Percentiles rank a stretch among this genome's conserved stretches.
These are phyloP conservation scores for Cordyceps tenuipes DNA, from an alignment of 2,329 filamentous ascomycete species.

Conservation along the genomic window DNA sequence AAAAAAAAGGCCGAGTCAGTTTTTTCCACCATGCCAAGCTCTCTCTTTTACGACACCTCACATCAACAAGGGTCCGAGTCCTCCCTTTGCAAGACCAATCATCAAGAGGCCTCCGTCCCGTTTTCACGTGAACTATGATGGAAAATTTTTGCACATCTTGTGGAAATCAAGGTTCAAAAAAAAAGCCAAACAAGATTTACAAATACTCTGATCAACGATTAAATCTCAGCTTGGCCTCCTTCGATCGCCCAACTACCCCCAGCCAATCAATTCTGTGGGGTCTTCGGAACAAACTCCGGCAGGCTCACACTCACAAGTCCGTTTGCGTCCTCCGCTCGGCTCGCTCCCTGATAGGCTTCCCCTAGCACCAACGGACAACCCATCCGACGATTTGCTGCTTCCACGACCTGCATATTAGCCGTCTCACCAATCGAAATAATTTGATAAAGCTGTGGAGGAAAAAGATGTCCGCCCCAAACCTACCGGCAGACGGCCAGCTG, in stretches of 20 bases:
- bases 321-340: not conserved
- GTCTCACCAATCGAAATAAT: not conserved
- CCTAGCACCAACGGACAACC: not conserved
- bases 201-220: no score
- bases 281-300: not conserved
- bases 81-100: no score
- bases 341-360: slow-evolving; percentile 1
- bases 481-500: not conserved
- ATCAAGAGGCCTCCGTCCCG: no score
- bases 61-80: no score
- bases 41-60: no score
- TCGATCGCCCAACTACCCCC: slow-evolving; percentile 9
- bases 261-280: slow-evolving; percentile 25
- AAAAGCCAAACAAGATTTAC: no score
- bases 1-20: no score
- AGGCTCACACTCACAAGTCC: not conserved
- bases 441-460: not conserved
- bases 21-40: no score
- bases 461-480: not conserved
- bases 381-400: not conserved
- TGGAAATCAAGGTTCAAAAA: no score
- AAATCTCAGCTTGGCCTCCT: no score
- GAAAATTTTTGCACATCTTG: no score
- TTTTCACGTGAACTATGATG: no score
- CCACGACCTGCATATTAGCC: not conserved